Evolutionary conservation across 2,329 filamentous ascomycete species (phyloP).

Genomic region (Aspergillus novoparasiticus): DNA sequence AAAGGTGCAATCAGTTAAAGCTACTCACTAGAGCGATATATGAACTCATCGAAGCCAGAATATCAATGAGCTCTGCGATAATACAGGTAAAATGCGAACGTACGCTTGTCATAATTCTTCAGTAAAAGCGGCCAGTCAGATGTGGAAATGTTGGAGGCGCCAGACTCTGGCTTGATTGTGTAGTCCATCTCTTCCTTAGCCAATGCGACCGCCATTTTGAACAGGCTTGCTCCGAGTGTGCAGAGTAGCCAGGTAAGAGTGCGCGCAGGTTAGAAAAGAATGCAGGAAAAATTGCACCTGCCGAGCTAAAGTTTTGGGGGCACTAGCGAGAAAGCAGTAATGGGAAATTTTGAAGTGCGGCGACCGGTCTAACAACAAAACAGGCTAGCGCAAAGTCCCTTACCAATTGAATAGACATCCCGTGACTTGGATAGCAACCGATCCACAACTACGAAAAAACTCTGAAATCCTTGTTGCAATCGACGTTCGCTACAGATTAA

Average conservation of each 20-base stretch:
- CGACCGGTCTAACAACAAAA: constrained; percentile 20
- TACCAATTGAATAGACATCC: constrained; percentile 6
- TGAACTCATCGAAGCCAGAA: not conserved
- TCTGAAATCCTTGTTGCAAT: not conserved
- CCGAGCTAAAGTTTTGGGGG: constrained; percentile 25
- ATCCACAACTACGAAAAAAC: not conserved
- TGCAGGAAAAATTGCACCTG: constrained; percentile 26
- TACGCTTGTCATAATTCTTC: constrained; percentile 94
- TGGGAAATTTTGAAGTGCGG: constrained; percentile 33
- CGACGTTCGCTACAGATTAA: not conserved
- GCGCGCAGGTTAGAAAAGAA: constrained; percentile 20
- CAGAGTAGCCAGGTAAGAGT: constrained; percentile 19
- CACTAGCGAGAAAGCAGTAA: constrained; percentile 28
- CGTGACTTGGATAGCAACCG: constrained; percentile 12
- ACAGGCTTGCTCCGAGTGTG: constrained; percentile 23
- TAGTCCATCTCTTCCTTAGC: constrained; percentile 70
- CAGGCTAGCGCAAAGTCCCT: constrained; percentile 27
- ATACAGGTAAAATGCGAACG: constrained; percentile 42
- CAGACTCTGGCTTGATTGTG: constrained; percentile 88
- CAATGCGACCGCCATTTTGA: constrained; percentile 47
- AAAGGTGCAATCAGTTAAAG: constrained; percentile 15
- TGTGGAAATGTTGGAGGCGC: constrained; percentile 76
- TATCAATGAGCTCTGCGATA: constrained; percentile 8
- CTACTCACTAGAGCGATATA: constrained; percentile 12
- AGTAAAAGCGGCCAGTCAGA: constrained; percentile 90